Conservation (phyloP, 495 filamentous ascomycete genomes). For the Daldinia grandis region DNA sequence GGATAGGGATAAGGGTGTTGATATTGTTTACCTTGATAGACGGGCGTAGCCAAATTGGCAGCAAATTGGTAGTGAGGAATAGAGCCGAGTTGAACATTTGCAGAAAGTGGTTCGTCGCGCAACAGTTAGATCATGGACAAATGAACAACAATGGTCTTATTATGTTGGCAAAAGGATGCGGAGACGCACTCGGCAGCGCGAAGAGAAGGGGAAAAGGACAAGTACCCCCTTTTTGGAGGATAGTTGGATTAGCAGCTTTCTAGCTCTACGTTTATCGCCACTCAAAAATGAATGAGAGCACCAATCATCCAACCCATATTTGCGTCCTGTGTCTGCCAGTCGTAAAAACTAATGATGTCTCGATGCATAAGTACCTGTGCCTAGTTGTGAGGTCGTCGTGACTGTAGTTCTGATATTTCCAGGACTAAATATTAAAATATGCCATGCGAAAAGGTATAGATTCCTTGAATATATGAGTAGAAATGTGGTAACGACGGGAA, state of each 20-base stretch:
- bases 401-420: neutral
- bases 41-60: neutral
- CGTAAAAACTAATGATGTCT: neutral
- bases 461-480: neutral
- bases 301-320: conserved; percentile 19
- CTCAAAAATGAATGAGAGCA: conserved; percentile 34
- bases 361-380: neutral
- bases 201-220: conserved; percentile 17
- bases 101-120: conserved; percentile 7
- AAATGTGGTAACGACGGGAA: too few relatives aligned
- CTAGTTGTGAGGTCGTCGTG: neutral
- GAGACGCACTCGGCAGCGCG: conserved; percentile 8
- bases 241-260: conserved; percentile 31
- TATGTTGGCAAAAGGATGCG: conserved; percentile 9
- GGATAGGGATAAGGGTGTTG: conserved; percentile 13
- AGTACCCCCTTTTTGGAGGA: conserved; percentile 8
- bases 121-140: conserved; percentile 1
- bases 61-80: conserved; percentile 3
- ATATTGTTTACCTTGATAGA: conserved; percentile 28
- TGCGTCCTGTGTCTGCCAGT: neutral
- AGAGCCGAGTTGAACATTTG: conserved; percentile 5
- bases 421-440: neutral
- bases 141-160: neutral
- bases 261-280: conserved; percentile 35
- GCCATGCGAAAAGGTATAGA: neutral